phyloP scores from a whole-genome alignment of 164 flowering plant species.

The Tinospora cordifolia region DNA sequence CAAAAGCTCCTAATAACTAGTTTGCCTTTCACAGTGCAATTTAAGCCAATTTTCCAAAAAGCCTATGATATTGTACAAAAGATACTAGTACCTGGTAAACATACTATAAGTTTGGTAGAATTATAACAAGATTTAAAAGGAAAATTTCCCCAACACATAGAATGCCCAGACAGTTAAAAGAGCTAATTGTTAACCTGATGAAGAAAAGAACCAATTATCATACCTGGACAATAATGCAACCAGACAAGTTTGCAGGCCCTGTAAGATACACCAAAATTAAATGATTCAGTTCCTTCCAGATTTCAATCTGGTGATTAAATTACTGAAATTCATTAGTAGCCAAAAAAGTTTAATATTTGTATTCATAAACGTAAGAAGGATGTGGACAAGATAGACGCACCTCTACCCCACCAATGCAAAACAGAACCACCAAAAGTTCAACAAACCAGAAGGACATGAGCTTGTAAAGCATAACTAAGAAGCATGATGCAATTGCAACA shows the following conservation, averaged over 20 bases:
- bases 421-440: constrained; percentile 88
- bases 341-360: not conserved
- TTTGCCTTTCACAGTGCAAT: too few relatives aligned
- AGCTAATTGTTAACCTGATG: not conserved
- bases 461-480: constrained; percentile 85
- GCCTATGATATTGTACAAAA: too few relatives aligned
- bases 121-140: not conserved
- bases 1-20: too few relatives aligned
- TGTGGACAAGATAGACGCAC: constrained; percentile 29
- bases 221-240: constrained; percentile 59
- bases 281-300: constrained; percentile 9
- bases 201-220: not conserved
- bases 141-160: not conserved
- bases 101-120: too few relatives aligned
- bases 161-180: not conserved
- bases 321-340: not conserved
- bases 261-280: constrained; percentile 13
- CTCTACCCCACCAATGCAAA: constrained; percentile 98
- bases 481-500: constrained; percentile 85
- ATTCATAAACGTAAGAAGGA: not conserved
- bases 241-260: constrained; percentile 70
- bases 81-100: too few relatives aligned
- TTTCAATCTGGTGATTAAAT: not conserved
- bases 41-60: too few relatives aligned
- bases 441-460: constrained; percentile 86